Percentiles rank a stretch among this genome's conserved stretches.
These are phyloP conservation scores for Calonectria pteridis DNA, from an alignment of 2,329 filamentous ascomycete genomes.

Conservation along the genomic window DNA sequence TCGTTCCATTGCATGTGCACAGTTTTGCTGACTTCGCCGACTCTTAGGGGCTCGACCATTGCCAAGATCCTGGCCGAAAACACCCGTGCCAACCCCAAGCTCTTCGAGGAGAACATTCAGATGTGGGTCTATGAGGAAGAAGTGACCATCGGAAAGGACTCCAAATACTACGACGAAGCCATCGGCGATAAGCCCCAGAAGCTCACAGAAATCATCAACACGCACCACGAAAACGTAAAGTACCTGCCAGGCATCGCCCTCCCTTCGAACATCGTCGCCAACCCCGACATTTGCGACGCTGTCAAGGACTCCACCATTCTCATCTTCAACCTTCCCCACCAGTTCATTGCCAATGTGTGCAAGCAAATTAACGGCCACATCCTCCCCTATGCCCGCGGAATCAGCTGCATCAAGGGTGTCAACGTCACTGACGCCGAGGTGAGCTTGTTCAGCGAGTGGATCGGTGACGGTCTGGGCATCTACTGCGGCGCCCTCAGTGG, in stretches of 20 bases:
- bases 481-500: conserved; percentile 97
- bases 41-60: conserved; percentile 89
- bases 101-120: conserved; percentile 91
- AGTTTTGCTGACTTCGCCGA: not conserved
- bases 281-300: conserved; percentile 82
- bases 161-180: conserved; percentile 77
- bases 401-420: conserved; percentile 98
- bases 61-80: conserved; percentile 98
- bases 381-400: conserved; percentile 89
- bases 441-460: conserved; percentile 93
- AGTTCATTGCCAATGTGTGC: conserved; percentile 92
- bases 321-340: conserved; percentile 96
- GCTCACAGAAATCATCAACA: conserved; percentile 92
- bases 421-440: conserved; percentile 90
- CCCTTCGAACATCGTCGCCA: conserved; percentile 85
- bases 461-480: conserved; percentile 90
- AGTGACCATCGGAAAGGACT: conserved; percentile 78
- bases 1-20: not conserved
- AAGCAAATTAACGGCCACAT: conserved; percentile 88
- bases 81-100: conserved; percentile 77
- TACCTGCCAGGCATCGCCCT: conserved; percentile 92
- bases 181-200: conserved; percentile 80
- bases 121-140: conserved; percentile 99
- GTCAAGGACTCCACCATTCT: conserved; percentile 89
- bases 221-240: conserved; percentile 94